Percentiles rank a stretch among this genome's conserved stretches.
Conservation (phyloP, 2,329 filamentous ascomycete species). For the Metarhizium robertsii region DNA sequence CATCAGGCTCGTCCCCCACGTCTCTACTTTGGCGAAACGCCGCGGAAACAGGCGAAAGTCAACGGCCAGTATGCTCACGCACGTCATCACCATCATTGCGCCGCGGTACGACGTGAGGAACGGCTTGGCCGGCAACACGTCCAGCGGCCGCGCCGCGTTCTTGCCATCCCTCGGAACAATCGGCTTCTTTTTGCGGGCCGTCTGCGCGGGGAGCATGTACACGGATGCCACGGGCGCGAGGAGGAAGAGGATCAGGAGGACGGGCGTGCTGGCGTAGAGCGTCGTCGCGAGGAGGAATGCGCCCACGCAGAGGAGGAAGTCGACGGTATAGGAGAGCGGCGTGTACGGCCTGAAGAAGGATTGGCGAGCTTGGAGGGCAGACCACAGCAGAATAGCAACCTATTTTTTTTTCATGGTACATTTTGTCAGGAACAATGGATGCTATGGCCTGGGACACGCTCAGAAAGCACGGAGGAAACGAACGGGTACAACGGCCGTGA, state of each 20-base stretch:
- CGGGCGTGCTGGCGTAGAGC: slow-evolving; percentile 65
- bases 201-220: slow-evolving; percentile 39
- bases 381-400: slow-evolving; percentile 81
- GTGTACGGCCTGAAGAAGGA: slow-evolving; percentile 75
- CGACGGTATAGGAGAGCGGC: slow-evolving; percentile 57
- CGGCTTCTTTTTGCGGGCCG: slow-evolving; percentile 20
- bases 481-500: slow-evolving; percentile 81
- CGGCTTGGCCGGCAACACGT: slow-evolving; percentile 67
- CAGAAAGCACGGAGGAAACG: slow-evolving; percentile 4
- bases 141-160: slow-evolving; percentile 11
- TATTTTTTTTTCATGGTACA: slow-evolving; percentile 24
- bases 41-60: slow-evolving; percentile 91
- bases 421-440: background rate
- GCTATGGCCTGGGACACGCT: background rate
- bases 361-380: slow-evolving; percentile 73
- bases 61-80: slow-evolving; percentile 87
- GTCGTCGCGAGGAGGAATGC: slow-evolving; percentile 79
- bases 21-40: slow-evolving; percentile 94
- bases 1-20: slow-evolving; percentile 99
- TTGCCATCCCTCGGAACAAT: background rate
- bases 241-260: slow-evolving; percentile 67
- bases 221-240: slow-evolving; percentile 60
- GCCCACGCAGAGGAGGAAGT: slow-evolving; percentile 81
- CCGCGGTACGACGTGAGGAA: slow-evolving; percentile 90
- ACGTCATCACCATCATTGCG: slow-evolving; percentile 84